Evolutionary conservation across 345 rosid species (phyloP).

Genomic region (Melaleuca quinquenervia): DNA sequence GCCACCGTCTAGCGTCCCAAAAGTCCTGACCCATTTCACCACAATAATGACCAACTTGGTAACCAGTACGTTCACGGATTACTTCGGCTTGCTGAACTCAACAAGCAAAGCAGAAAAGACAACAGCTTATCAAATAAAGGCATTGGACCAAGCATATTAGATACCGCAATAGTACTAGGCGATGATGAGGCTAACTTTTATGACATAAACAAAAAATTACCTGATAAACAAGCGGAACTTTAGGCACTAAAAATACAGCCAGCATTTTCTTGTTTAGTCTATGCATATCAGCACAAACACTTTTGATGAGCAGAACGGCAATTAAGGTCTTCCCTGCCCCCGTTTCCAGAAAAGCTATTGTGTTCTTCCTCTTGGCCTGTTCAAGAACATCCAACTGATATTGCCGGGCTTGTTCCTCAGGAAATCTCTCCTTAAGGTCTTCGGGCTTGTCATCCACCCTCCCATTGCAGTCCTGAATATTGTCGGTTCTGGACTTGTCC

Average conservation of each 20-base stretch:
- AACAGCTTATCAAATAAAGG: not conserved
- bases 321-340: slow-evolving; percentile 99
- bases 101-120: slow-evolving; percentile 3
- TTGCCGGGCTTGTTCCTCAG: slow-evolving; percentile 82
- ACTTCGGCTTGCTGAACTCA: slow-evolving; percentile 90
- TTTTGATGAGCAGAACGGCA: slow-evolving; percentile 83
- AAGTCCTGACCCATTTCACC: slow-evolving; percentile 98
- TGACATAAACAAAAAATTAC: slow-evolving; percentile 16
- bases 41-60: slow-evolving; percentile 83
- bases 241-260: slow-evolving; percentile 93
- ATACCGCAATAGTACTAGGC: not conserved
- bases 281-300: slow-evolving; percentile 49
- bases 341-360: slow-evolving; percentile 95
- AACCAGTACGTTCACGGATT: slow-evolving; percentile 64
- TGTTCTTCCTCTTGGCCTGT: slow-evolving; percentile 84
- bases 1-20: slow-evolving; percentile 92
- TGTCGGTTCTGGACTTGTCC: slow-evolving; percentile 28
- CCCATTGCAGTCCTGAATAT: slow-evolving; percentile 27
- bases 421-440: slow-evolving; percentile 54
- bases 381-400: slow-evolving; percentile 97
- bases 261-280: slow-evolving; percentile 67
- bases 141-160: not conserved
- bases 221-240: slow-evolving; percentile 97
- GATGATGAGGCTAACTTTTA: not conserved
- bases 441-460: slow-evolving; percentile 40